A percentile compares a stretch with the other conserved stretches of the same genome.
phyloP scores from a whole-genome alignment of 495 filamentous ascomycete genomes.

The Chlorociboria aeruginascens region DNA sequence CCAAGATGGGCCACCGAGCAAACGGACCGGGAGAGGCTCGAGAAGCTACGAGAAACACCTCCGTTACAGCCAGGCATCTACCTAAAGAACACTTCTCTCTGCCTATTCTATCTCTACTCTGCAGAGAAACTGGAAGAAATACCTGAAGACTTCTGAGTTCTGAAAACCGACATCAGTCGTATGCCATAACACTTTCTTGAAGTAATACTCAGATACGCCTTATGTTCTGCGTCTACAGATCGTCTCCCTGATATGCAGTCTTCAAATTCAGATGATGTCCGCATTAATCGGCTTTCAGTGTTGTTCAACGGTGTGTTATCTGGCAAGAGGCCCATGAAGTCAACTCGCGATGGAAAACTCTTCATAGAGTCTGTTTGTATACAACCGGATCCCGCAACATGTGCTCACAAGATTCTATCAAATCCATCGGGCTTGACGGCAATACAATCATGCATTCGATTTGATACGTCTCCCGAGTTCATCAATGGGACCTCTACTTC shows the following conservation, averaged over 20 bases:
- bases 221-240: background rate
- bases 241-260: background rate
- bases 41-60: too few species aligned
- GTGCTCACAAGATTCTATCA: constrained; percentile 43
- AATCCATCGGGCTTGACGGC: constrained; percentile 33
- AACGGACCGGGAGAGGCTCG: background rate
- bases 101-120: too few species aligned
- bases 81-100: too few species aligned
- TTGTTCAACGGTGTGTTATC: constrained; percentile 23
- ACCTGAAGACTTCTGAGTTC: too few species aligned
- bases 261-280: constrained; percentile 2
- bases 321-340: constrained; percentile 22
- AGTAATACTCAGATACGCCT: too few species aligned
- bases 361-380: constrained; percentile 49
- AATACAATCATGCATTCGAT: constrained; percentile 35
- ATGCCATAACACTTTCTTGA: too few species aligned
- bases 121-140: too few species aligned
- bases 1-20: background rate
- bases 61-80: too few species aligned
- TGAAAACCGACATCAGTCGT: too few species aligned
- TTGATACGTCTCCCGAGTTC: constrained; percentile 37
- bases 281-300: constrained; percentile 6
- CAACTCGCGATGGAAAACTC: constrained; percentile 27
- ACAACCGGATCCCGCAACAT: constrained; percentile 34
- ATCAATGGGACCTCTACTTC: constrained; percentile 31